A percentile compares a stretch with the other conserved stretches of the same genome.
Conservation (phyloP, 805 yeast genomes). For the Danielia reshetovae region DNA sequence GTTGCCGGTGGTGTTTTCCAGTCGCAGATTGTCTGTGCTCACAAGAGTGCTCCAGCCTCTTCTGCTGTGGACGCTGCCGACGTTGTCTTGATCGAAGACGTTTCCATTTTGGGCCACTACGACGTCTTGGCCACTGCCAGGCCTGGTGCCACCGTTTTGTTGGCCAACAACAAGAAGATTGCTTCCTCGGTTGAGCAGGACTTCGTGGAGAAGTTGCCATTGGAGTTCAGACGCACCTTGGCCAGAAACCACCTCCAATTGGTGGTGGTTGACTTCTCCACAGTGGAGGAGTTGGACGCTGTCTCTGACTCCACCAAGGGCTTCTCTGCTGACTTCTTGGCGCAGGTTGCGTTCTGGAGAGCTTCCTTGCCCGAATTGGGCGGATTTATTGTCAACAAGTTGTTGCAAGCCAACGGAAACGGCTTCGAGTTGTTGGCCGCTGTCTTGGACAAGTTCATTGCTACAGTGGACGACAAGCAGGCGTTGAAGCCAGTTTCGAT, state of each 20-base stretch:
- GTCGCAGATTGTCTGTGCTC: slow-evolving; percentile 50
- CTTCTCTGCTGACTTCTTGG: slow-evolving; percentile 64
- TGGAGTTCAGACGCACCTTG: slow-evolving; percentile 47
- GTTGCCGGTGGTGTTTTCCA: slow-evolving; percentile 73
- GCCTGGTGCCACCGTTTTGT: slow-evolving; percentile 48
- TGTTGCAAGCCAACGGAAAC: slow-evolving; percentile 76
- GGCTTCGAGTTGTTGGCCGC: slow-evolving; percentile 77
- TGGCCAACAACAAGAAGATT: slow-evolving; percentile 36
- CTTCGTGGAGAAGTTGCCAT: slow-evolving; percentile 50
- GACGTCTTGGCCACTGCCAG: slow-evolving; percentile 62
- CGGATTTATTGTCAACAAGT: slow-evolving; percentile 68
- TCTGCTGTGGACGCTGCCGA: slow-evolving; percentile 54
- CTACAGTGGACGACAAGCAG: slow-evolving; percentile 48
- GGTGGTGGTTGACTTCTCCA: slow-evolving; percentile 55
- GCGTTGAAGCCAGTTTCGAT: slow-evolving; percentile 36
- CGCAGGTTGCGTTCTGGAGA: slow-evolving; percentile 80
- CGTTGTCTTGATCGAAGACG: slow-evolving; percentile 59
- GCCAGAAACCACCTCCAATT: slow-evolving; percentile 52
- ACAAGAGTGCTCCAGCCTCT: slow-evolving; percentile 5
- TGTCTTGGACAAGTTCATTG: slow-evolving; percentile 62
- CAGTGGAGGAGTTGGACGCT: slow-evolving; percentile 58
- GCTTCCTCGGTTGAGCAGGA: slow-evolving; percentile 42
- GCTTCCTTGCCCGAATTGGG: slow-evolving; percentile 57
- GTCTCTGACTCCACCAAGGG: slow-evolving; percentile 59
- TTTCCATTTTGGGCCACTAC: slow-evolving; percentile 48